Conservation (phyloP, 306 rosid species). For the Fagus sylvatica region DNA sequence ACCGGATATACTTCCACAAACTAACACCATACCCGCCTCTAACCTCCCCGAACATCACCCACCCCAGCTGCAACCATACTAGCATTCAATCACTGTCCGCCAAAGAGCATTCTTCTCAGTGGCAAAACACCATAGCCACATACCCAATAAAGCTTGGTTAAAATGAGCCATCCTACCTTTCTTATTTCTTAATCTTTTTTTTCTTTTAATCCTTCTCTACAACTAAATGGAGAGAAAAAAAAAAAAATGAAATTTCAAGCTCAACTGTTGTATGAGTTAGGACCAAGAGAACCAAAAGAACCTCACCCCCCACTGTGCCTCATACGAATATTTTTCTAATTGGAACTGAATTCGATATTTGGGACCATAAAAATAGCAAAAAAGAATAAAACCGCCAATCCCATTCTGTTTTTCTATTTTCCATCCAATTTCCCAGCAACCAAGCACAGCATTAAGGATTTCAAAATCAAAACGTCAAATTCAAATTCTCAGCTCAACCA, state of each 20-base stretch:
- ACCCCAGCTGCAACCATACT: too few species aligned
- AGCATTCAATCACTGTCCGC: too few species aligned
- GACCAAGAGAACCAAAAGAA: background rate
- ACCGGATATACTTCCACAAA: too few species aligned
- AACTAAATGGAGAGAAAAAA: background rate
- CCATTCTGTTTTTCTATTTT: slow-evolving; percentile 7
- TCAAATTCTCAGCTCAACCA: background rate
- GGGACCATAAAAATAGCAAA: background rate
- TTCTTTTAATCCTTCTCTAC: background rate
- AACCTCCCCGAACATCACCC: too few species aligned
- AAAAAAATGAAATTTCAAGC: background rate
- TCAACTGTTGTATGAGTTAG: background rate
- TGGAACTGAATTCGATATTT: background rate
- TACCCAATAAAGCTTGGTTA: too few species aligned
- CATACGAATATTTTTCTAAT: background rate
- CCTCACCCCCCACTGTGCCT: background rate
- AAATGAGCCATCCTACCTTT: background rate
- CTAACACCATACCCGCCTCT: too few species aligned
- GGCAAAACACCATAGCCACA: too few species aligned
- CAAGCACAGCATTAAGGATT: background rate
- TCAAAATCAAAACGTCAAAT: background rate
- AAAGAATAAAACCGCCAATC: slow-evolving; percentile 11
- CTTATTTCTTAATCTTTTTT: too few species aligned
- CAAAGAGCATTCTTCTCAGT: too few species aligned
- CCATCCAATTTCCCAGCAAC: slow-evolving; percentile 17